Evolutionary conservation across 1,284 basidiomycete species (phyloP), one percentile per base, ranked within the genome.

Genomic region (Boletus mariae): DNA sequence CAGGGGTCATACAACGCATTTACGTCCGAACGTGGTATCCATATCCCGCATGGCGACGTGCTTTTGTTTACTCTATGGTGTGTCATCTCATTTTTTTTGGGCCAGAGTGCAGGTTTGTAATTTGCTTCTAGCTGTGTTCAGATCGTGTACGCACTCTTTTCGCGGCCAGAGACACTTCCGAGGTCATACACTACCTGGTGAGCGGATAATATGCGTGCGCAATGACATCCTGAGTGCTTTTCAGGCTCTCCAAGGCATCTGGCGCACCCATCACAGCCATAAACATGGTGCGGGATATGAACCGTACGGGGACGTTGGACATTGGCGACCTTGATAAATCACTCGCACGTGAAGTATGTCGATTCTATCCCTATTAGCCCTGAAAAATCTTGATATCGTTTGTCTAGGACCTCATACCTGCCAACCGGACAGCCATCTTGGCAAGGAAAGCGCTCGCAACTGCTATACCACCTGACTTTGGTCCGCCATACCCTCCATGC

Each of bases 111-210:
- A 38, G n/a, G 11, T 17, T 46, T 25, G 13, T 57, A 29, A 57
- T 54, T 25, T 44, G 35, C 45, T 43, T 45, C 26, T n/a, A 87
- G 85, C 17, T 96, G 88, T 64, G 88, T 87, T 9, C 94, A 97
- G 71, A 96, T 97, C 67, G 80, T 95, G 73, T 95, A 92, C 67
- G 85, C 80, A 0, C 93, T 88, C 72, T 75, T 96, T 29, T 69
- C 92, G 31, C 77, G 87, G 26, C 93, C 92, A 8, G 92, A 94
- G 55, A 91, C 92, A 0, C 82, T 96, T 28, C 86, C 90, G 6
- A 73, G 75, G 38, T 90, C 88, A 17, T 96, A 96, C 63, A 77
- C 75, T 25, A 72, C 70, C 44, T 95, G 93, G 92, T 91, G 57
- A 44, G 79, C 64, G 17, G 35, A 44, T 42, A 31, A 38, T 23